These are phyloP conservation scores for Cyberlindnera veronae DNA, from an alignment of 805 yeast genomes.

Conservation along the genomic window DNA sequence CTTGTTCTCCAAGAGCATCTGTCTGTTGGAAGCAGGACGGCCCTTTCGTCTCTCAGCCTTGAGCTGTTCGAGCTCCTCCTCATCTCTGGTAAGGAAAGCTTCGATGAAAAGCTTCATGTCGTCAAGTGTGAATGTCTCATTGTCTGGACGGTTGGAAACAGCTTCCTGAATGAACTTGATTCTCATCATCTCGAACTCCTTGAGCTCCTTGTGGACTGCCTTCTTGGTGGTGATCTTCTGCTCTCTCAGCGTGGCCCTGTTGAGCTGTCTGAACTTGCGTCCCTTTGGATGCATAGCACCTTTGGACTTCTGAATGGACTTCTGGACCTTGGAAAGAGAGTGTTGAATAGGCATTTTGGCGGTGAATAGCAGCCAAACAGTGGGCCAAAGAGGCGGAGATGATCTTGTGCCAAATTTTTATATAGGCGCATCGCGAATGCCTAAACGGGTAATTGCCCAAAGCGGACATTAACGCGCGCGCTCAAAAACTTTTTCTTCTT, in stretches of 20 bases:
- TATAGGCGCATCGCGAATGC: slow-evolving; percentile 1
- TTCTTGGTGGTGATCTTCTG: slow-evolving; percentile 61
- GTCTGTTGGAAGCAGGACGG: slow-evolving; percentile 75
- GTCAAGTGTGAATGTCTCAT: slow-evolving; percentile 43
- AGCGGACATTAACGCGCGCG: not conserved
- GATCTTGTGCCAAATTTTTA: not conserved
- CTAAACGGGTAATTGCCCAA: slow-evolving; percentile 1
- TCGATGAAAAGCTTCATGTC: slow-evolving; percentile 62
- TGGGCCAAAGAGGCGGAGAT: not conserved
- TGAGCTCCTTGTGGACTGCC: slow-evolving; percentile 52
- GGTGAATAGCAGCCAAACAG: not conserved
- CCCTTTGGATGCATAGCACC: slow-evolving; percentile 81
- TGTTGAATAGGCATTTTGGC: slow-evolving; percentile 60
- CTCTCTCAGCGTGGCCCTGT: slow-evolving; percentile 85
- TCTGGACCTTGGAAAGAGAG: slow-evolving; percentile 60
- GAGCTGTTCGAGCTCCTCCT: slow-evolving; percentile 67
- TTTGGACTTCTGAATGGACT: slow-evolving; percentile 51
- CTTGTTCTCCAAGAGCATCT: slow-evolving; percentile 60
- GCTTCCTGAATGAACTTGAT: slow-evolving; percentile 58
- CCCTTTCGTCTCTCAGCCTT: slow-evolving; percentile 74
- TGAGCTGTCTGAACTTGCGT: slow-evolving; percentile 78
- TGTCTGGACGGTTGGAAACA: slow-evolving; percentile 40
- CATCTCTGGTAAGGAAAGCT: slow-evolving; percentile 63
- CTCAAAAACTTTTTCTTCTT: not conserved
- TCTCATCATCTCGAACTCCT: slow-evolving; percentile 57